These are phyloP conservation scores for Populus hybrid DNA, from an alignment of 441 rosid genomes.

Conservation along the genomic window DNA sequence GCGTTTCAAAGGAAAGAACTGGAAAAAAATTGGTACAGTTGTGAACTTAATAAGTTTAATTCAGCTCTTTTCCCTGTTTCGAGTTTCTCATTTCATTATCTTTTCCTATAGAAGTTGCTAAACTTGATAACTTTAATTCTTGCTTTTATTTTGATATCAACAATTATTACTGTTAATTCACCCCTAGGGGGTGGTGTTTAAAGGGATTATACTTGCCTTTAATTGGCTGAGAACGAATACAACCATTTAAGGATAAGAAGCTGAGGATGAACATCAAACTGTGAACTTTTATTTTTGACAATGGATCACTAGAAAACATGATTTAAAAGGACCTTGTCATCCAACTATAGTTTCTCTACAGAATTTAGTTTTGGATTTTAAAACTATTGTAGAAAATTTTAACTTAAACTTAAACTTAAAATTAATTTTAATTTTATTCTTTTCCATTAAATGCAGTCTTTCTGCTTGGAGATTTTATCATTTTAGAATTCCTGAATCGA, in stretches of 20 bases:
- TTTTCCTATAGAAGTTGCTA: too few relatives aligned
- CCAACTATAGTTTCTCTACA: too few relatives aligned
- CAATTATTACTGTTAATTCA: background rate
- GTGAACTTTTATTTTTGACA: background rate
- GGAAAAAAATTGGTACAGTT: slow-evolving; percentile 91
- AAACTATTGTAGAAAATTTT: too few relatives aligned
- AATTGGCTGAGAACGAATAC: background rate
- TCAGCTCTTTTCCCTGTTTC: background rate
- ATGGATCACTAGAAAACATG: too few relatives aligned
- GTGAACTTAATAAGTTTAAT: slow-evolving; percentile 2
- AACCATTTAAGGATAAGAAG: background rate
- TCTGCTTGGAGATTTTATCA: too few relatives aligned
- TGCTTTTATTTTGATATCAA: background rate
- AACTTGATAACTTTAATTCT: too few relatives aligned
- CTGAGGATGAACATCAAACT: background rate
- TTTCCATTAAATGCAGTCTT: too few relatives aligned
- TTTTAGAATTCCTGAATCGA: too few relatives aligned
- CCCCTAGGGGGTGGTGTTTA: background rate
- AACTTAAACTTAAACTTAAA: too few relatives aligned
- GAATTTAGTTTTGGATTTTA: too few relatives aligned
- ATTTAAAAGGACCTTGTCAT: too few relatives aligned
- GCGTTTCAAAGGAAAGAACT: slow-evolving; percentile 93
- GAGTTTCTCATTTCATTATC: background rate
- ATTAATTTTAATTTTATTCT: too few relatives aligned
- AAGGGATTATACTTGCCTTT: background rate